These are phyloP conservation scores for Aspergillus heteromorphus DNA, from an alignment of 495 filamentous ascomycete species.

Conservation along the genomic window DNA sequence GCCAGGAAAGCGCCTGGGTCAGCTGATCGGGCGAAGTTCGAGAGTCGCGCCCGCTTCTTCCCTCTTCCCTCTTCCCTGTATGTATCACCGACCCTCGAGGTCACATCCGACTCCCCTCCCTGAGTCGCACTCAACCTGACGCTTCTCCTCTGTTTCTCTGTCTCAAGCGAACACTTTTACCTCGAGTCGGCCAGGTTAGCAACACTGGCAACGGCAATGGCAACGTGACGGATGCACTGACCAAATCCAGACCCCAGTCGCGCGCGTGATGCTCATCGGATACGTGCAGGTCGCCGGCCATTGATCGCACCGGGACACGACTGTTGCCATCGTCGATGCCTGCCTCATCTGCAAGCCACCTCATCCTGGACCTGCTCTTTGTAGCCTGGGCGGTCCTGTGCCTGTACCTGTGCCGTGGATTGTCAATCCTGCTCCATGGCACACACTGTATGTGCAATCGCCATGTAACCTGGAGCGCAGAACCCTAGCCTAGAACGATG, in stretches of 20 bases:
- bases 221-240: not conserved
- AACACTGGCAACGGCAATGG: conserved; percentile 4
- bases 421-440: not conserved
- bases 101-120: not conserved
- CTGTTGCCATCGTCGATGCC: not conserved
- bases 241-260: conserved; percentile 9
- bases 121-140: not conserved
- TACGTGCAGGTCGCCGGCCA: conserved; percentile 17
- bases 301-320: not conserved
- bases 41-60: too few species aligned
- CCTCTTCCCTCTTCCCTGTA: not conserved
- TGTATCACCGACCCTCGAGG: not conserved
- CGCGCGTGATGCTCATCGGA: conserved; percentile 19
- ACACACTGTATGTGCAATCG: too few species aligned
- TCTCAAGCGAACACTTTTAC: not conserved
- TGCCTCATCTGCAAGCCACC: conserved; percentile 11
- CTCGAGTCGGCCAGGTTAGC: not conserved
- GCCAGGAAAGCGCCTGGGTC: not conserved
- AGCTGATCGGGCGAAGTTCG: not conserved
- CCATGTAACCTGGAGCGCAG: too few species aligned
- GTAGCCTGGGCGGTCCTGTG: not conserved
- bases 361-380: not conserved
- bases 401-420: not conserved
- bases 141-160: not conserved
- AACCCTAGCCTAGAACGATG: too few species aligned